A percentile compares a stretch with the other conserved stretches of the same genome.
Conservation (phyloP, 2,329 filamentous ascomycete genomes). For the Pseudogymnoascus sp. region DNA sequence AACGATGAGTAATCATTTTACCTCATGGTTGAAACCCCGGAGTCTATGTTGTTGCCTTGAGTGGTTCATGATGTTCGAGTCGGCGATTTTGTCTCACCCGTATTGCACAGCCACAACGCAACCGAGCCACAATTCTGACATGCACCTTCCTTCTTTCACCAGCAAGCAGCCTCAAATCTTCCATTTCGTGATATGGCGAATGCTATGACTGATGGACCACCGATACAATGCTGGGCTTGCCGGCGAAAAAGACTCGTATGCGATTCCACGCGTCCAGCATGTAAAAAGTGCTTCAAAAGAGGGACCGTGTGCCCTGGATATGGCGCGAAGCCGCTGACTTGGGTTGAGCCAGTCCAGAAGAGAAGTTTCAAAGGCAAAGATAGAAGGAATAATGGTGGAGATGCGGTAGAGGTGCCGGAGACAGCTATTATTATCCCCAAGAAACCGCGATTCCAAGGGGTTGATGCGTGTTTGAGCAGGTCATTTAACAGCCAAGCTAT, state of each 20-base stretch:
- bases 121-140: background rate
- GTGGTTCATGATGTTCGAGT: background rate
- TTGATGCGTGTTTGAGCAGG: background rate
- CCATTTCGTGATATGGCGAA: background rate
- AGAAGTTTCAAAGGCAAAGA: background rate
- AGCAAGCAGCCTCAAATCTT: background rate
- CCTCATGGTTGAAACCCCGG: background rate
- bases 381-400: no score
- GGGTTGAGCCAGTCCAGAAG: background rate
- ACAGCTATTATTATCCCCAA: background rate
- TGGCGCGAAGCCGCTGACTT: background rate
- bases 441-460: background rate
- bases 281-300: background rate
- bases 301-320: background rate
- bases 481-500: background rate
- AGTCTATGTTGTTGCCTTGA: background rate
- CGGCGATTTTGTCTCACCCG: background rate
- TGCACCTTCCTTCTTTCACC: background rate
- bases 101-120: background rate
- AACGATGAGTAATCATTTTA: background rate
- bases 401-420: background rate
- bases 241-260: background rate
- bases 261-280: background rate
- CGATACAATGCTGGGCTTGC: background rate
- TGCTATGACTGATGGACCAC: background rate